These are phyloP conservation scores for Hymenoscyphus linearis DNA, from an alignment of 2,329 filamentous ascomycete species.

Conservation along the genomic window DNA sequence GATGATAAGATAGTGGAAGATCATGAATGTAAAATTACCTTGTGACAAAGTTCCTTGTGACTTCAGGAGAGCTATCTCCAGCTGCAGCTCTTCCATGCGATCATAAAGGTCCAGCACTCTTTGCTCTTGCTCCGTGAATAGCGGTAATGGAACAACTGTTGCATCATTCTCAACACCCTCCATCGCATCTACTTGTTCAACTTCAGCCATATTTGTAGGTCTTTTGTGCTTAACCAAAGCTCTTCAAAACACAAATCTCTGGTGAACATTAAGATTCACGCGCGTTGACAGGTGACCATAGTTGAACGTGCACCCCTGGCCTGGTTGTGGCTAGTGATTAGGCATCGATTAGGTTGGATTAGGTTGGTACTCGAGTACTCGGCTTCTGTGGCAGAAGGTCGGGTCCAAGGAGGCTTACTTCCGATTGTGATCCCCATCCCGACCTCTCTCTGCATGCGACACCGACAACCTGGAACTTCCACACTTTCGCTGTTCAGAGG, in stretches of 20 bases:
- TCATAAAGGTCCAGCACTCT: constrained; percentile 66
- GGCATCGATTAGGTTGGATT: too few species aligned
- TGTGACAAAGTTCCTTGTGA: constrained; percentile 33
- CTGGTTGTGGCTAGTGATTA: not conserved
- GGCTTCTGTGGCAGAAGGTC: constrained; percentile 3
- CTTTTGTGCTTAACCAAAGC: not conserved
- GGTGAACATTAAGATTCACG: not conserved
- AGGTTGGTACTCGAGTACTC: too few species aligned
- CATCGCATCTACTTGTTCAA: constrained; percentile 18
- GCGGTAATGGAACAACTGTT: constrained; percentile 33
- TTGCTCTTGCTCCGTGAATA: constrained; percentile 61
- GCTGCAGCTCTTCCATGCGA: constrained; percentile 61
- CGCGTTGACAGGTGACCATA: constrained; percentile 2
- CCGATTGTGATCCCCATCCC: constrained; percentile 7
- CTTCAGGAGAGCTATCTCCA: constrained; percentile 64
- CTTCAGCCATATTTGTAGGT: constrained; percentile 7
- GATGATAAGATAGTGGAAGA: not conserved
- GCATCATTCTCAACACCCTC: constrained; percentile 23
- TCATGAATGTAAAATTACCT: constrained; percentile 17
- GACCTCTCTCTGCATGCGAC: constrained; percentile 17
- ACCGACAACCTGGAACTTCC: constrained; percentile 12
- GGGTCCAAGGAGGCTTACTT: constrained; percentile 13
- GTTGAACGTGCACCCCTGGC: not conserved
- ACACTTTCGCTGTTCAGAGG: constrained; percentile 12
- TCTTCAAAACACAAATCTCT: not conserved